A percentile compares a stretch with the other conserved stretches of the same genome.
Evolutionary conservation across 306 rosid species (phyloP).

Genomic region (Medicago lupulina): DNA sequence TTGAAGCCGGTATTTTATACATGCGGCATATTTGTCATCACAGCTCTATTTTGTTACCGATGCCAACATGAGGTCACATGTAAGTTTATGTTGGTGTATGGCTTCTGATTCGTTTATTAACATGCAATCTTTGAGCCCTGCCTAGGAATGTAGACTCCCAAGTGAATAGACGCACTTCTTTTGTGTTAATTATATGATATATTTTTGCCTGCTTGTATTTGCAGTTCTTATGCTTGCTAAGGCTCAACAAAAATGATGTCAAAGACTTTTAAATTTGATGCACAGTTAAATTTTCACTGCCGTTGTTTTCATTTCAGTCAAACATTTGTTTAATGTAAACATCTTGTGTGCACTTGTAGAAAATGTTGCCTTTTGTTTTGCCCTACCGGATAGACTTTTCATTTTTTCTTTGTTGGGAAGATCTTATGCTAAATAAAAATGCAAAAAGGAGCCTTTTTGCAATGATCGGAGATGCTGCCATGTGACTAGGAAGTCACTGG

Average conservation of each 20-base stretch:
- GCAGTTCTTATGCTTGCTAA: not conserved
- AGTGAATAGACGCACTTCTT: constrained; percentile 9
- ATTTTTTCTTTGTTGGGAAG: too few relatives aligned
- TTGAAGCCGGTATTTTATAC: not conserved
- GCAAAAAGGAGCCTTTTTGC: too few relatives aligned
- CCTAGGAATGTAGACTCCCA: not conserved
- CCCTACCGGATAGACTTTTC: too few relatives aligned
- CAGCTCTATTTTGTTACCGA: constrained; percentile 21
- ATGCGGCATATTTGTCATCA: constrained; percentile 20
- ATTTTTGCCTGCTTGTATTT: constrained; percentile 3
- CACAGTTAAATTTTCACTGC: too few relatives aligned
- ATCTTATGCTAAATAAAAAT: too few relatives aligned
- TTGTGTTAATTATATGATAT: constrained; percentile 11
- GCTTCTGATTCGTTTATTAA: constrained; percentile 7
- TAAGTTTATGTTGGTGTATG: constrained; percentile 4
- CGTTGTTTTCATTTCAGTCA: too few relatives aligned
- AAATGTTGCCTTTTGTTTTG: too few relatives aligned
- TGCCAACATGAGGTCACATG: not conserved
- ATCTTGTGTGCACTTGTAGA: too few relatives aligned
- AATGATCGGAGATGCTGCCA: too few relatives aligned
- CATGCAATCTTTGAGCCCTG: constrained; percentile 3
- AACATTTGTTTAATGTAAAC: too few relatives aligned
- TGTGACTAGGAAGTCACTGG: too few relatives aligned
- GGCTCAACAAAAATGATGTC: not conserved
- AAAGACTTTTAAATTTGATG: too few relatives aligned